A percentile compares a stretch with the other conserved stretches of the same genome.
Conservation (phyloP, 2,329 filamentous ascomycete species). For the Penicillium sp. region DNA sequence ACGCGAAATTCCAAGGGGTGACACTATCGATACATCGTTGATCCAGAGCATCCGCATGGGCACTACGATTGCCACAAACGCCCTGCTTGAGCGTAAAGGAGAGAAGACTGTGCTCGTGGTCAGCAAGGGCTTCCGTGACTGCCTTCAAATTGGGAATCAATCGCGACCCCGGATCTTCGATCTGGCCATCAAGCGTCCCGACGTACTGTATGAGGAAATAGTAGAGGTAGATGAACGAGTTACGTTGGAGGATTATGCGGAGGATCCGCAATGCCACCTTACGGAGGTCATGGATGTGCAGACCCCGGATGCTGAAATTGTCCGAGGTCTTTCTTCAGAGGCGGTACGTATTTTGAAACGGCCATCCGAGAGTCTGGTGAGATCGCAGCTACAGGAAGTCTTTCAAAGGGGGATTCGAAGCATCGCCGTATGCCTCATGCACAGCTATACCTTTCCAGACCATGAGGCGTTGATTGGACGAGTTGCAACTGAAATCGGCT, state of each 20-base stretch:
- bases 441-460: conserved; percentile 84
- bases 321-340: conserved; percentile 71
- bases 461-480: conserved; percentile 77
- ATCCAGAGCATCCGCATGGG: conserved; percentile 96
- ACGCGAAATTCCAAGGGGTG: conserved; percentile 73
- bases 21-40: conserved; percentile 73
- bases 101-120: conserved; percentile 85
- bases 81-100: conserved; percentile 83
- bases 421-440: conserved; percentile 87
- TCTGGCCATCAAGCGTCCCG: conserved; percentile 79
- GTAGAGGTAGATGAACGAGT: conserved; percentile 90
- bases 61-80: conserved; percentile 92
- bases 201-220: conserved; percentile 79
- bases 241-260: conserved; percentile 86
- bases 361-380: conserved; percentile 54
- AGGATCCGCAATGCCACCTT: conserved; percentile 67
- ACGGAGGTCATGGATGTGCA: conserved; percentile 49
- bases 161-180: conserved; percentile 88
- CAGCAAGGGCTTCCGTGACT: conserved; percentile 84
- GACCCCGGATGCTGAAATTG: conserved; percentile 54
- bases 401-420: conserved; percentile 71
- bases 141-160: conserved; percentile 86
- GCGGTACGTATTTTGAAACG: conserved; percentile 67
- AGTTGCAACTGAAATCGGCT: conserved; percentile 76
- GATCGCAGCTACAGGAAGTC: conserved; percentile 62